These are phyloP conservation scores for Candida smagusa DNA, from an alignment of 1,139 yeast genomes.

Conservation along the genomic window DNA sequence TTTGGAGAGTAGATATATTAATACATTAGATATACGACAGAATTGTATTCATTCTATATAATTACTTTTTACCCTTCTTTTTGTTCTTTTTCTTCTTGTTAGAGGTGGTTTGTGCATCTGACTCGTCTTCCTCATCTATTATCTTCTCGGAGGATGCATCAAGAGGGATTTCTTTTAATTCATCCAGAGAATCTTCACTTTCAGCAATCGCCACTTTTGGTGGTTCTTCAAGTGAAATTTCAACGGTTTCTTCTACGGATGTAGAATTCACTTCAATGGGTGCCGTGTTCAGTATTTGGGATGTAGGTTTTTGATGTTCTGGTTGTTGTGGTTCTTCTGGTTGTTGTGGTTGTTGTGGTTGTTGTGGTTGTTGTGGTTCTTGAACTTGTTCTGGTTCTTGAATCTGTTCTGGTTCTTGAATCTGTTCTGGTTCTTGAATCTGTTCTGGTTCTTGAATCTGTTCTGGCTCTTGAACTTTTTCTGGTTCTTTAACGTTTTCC, in stretches of 20 bases:
- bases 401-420: background rate
- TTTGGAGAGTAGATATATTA: constrained; percentile 68
- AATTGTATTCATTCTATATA: constrained; percentile 1
- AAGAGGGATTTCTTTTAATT: constrained; percentile 1
- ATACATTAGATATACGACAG: too few species aligned
- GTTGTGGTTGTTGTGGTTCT: too few species aligned
- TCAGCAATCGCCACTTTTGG: too few species aligned
- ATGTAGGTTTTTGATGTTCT: constrained; percentile 4
- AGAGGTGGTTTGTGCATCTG: background rate
- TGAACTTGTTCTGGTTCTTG: constrained; percentile 1
- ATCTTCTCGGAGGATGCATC: background rate
- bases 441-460: constrained; percentile 1
- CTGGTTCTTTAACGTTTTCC: constrained; percentile 7
- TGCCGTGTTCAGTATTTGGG: too few species aligned
- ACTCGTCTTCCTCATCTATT: background rate
- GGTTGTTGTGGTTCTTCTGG: too few species aligned
- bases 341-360: too few species aligned
- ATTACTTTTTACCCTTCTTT: constrained; percentile 2
- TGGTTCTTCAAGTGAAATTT: constrained; percentile 1
- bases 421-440: constrained; percentile 1
- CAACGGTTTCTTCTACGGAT: too few species aligned
- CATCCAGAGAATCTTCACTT: background rate
- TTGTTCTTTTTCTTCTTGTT: constrained; percentile 3
- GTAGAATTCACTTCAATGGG: too few species aligned
- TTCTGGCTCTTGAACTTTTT: background rate